Evolutionary conservation across 495 filamentous ascomycete genomes (phyloP).

Genomic region (Corynascus novoguineensis): DNA sequence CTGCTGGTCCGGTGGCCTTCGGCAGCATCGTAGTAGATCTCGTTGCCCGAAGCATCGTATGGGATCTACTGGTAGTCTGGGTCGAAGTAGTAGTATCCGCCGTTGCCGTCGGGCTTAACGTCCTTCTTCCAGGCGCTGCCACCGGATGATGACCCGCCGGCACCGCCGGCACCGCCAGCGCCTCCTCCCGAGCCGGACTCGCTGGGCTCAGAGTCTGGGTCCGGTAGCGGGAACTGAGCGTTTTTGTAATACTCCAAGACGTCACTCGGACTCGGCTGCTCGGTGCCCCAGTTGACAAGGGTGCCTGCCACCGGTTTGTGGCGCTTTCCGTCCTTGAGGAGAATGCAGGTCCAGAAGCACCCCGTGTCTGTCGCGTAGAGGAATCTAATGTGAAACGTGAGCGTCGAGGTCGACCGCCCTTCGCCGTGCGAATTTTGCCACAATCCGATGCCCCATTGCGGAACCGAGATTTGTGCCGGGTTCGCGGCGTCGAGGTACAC

Average conservation of each 20-base stretch:
- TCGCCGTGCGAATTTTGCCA: not conserved
- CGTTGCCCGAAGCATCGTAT: not conserved
- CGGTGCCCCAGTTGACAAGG: not conserved
- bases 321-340: not conserved
- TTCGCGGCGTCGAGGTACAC: not conserved
- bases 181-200: not conserved
- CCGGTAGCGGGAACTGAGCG: not conserved
- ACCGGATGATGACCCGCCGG: not conserved
- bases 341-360: not conserved
- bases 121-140: not conserved
- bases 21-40: not conserved
- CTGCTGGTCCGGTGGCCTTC: not conserved
- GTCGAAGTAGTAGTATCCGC: not conserved
- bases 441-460: not conserved
- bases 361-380: not conserved
- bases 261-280: not conserved
- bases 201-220: not conserved
- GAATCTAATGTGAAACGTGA: not conserved
- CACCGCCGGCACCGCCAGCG: not conserved
- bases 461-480: not conserved
- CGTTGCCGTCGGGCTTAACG: not conserved
- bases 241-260: not conserved
- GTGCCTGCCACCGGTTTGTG: not conserved
- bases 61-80: not conserved
- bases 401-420: not conserved